Conservation (phyloP, 495 filamentous ascomycete species). For the Lasiosphaeris hirsuta region DNA sequence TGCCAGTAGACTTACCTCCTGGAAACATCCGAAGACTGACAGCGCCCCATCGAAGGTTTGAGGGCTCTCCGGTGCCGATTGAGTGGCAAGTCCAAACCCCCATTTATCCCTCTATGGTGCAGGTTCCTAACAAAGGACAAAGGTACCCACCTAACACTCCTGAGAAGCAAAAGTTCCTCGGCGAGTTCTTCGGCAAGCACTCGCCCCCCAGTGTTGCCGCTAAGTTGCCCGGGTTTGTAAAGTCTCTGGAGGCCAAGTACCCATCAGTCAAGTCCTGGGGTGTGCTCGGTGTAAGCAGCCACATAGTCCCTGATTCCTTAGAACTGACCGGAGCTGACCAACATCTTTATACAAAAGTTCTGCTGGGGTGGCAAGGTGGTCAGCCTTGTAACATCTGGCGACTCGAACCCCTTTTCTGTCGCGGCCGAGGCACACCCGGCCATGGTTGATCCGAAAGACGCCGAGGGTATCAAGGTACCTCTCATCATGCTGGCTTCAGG, state of each 20-base stretch:
- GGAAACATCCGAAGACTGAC: background rate
- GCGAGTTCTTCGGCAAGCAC: conserved; percentile 70
- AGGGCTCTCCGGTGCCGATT: conserved; percentile 54
- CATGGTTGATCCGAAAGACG: conserved; percentile 79
- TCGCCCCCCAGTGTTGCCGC: conserved; percentile 59
- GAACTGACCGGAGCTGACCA: background rate
- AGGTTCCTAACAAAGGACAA: background rate
- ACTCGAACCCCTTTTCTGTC: conserved; percentile 63
- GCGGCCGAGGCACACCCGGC: conserved; percentile 77
- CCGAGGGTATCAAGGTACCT: conserved; percentile 61
- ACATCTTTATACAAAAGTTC: conserved; percentile 39
- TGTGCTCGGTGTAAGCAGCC: conserved; percentile 62
- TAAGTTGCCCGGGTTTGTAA: conserved; percentile 61
- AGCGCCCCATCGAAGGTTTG: conserved; percentile 35
- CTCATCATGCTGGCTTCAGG: conserved; percentile 63
- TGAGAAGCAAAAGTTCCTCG: conserved; percentile 74
- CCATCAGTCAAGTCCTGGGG: conserved; percentile 71
- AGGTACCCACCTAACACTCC: conserved; percentile 74
- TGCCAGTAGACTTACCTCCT: background rate
- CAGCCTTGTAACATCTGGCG: conserved; percentile 53
- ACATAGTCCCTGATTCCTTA: background rate
- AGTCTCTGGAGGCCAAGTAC: conserved; percentile 52
- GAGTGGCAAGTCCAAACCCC: conserved; percentile 38
- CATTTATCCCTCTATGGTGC: background rate
- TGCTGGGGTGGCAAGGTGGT: conserved; percentile 91